These are phyloP conservation scores for Linaria vulgaris DNA, from an alignment of 257 asterid genomes.

Conservation along the genomic window DNA sequence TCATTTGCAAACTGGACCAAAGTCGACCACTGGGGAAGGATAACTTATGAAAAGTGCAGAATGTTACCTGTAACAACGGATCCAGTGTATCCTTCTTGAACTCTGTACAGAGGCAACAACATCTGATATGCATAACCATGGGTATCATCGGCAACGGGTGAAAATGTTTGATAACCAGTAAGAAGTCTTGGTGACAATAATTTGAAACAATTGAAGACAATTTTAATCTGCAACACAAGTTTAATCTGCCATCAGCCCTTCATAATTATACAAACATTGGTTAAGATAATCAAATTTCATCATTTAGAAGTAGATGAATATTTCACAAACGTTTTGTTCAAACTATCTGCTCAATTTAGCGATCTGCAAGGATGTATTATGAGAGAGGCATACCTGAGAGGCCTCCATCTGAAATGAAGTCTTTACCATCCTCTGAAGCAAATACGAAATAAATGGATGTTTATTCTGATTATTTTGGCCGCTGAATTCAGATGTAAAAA, in stretches of 20 bases:
- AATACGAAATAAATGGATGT: slow-evolving; percentile 55
- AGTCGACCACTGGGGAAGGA: not conserved
- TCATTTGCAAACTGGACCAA: not conserved
- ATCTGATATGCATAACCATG: slow-evolving; percentile 63
- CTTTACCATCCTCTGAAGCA: slow-evolving; percentile 85
- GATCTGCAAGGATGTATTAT: not conserved
- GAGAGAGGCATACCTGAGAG: slow-evolving; percentile 49
- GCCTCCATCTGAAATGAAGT: slow-evolving; percentile 62
- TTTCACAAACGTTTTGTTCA: not conserved
- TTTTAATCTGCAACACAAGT: slow-evolving; percentile 65
- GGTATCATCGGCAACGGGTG: slow-evolving; percentile 34
- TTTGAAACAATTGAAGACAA: slow-evolving; percentile 70
- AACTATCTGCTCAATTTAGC: not conserved
- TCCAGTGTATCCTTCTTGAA: slow-evolving; percentile 77
- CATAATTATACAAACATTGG: not conserved
- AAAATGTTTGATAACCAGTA: slow-evolving; percentile 18
- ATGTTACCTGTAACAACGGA: slow-evolving; percentile 66
- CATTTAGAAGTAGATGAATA: not conserved
- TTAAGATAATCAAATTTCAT: not conserved
- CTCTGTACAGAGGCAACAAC: slow-evolving; percentile 77
- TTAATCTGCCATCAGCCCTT: slow-evolving; percentile 15
- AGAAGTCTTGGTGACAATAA: slow-evolving; percentile 62
- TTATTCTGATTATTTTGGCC: slow-evolving; percentile 36
- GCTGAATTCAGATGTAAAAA: slow-evolving; percentile 49
- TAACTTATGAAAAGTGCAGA: slow-evolving; percentile 11